Evolutionary conservation across 441 rosid genomes (phyloP).

Genomic region (Adansonia gregorii): DNA sequence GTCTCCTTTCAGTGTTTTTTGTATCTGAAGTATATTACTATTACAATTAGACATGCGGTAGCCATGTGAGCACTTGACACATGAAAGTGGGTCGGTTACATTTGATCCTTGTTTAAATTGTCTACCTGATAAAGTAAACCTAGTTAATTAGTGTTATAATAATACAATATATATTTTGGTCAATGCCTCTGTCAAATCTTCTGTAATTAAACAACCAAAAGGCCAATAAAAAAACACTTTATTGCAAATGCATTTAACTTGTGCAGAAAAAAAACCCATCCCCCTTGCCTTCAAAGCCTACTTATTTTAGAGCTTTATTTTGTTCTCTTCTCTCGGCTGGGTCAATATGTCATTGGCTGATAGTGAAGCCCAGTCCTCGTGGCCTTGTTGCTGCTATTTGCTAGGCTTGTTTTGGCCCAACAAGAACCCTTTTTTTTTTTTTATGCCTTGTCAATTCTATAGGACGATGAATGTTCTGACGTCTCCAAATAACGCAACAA

Average conservation of each 20-base stretch:
- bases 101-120: conserved; percentile 2
- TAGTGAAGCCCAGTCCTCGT: not conserved
- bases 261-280: not conserved
- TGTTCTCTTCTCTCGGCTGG: not conserved
- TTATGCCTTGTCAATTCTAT: not conserved
- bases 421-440: too few relatives aligned
- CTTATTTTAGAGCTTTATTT: too few relatives aligned
- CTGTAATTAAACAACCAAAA: not conserved
- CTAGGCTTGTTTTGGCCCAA: not conserved
- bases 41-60: not conserved
- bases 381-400: not conserved
- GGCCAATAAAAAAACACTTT: not conserved
- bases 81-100: conserved; percentile 7
- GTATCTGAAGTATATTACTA: not conserved
- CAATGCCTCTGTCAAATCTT: not conserved
- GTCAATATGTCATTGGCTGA: not conserved
- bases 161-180: conserved; percentile 13
- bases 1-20: not conserved
- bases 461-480: too few relatives aligned
- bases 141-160: not conserved
- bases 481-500: too few relatives aligned
- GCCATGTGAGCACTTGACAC: conserved; percentile 4
- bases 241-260: not conserved
- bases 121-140: not conserved
- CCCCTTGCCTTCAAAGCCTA: too few relatives aligned